These are phyloP conservation scores for Daldinia loculata DNA, from an alignment of 495 filamentous ascomycete genomes.

Conservation along the genomic window DNA sequence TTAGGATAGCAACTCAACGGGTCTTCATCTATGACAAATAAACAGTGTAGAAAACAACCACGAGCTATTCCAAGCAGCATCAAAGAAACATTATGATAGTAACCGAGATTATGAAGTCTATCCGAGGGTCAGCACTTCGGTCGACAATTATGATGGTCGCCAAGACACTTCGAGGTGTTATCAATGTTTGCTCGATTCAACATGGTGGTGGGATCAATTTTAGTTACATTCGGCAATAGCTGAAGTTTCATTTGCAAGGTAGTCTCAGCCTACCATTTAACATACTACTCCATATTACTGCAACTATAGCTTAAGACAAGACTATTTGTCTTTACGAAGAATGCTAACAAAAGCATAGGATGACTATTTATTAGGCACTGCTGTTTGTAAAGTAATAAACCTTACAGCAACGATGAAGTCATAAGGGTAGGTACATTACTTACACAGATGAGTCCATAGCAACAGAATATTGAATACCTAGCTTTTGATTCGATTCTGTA, in stretches of 20 bases:
- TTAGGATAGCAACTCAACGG: not conserved
- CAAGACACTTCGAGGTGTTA: not conserved
- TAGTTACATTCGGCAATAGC: not conserved
- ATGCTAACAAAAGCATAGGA: too few species aligned
- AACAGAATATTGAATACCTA: too few species aligned
- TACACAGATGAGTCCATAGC: too few species aligned
- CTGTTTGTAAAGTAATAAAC: too few species aligned
- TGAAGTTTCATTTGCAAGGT: not conserved
- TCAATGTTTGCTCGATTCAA: not conserved
- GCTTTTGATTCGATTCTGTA: too few species aligned
- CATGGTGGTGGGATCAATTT: not conserved
- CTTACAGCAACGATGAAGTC: too few species aligned
- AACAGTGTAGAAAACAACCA: not conserved
- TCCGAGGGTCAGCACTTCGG: not conserved
- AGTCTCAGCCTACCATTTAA: not conserved
- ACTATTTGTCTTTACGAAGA: not conserved
- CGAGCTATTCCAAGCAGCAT: not conserved
- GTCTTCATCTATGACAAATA: not conserved
- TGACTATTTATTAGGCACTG: too few species aligned
- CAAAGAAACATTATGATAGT: not conserved
- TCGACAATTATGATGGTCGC: not conserved
- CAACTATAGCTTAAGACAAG: not conserved
- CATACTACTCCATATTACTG: not conserved
- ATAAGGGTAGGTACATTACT: too few species aligned
- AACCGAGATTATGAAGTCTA: not conserved